Evolutionary conservation across 1,284 basidiomycete species (phyloP), one percentile per base, ranked within the genome.

Genomic region (Anthracocystis walkeri): DNA sequence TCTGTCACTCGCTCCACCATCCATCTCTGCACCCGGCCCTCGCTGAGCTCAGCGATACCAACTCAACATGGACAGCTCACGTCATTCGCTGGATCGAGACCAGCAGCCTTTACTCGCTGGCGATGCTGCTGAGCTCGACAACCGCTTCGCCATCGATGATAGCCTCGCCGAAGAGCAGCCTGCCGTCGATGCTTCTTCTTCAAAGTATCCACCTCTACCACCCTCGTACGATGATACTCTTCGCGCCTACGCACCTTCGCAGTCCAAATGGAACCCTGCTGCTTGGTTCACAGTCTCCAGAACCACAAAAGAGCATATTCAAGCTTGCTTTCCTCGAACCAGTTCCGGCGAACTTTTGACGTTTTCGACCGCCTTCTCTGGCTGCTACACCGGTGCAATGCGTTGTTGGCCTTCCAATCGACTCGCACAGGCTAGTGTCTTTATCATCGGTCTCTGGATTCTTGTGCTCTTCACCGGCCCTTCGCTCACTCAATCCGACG

Each of bases 141-240:
- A 49, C 20, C 75, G 77, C 56, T 81, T 81, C 46, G 71, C 79
- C 44, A 81, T 81, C 57, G 78, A 79, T 29, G 79, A 81, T 18
- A 62, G 64, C 16, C 52, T 71, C 7, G 71, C 64, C 3, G 65
- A 64, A 21, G 62, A 66, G 12, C 77, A 73, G 31, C 59, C 45
- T 7, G 52, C 46, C 11, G 20, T 20, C 23, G 58, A 62, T 18
- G n/a, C 59, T 11, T 55, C 57, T 20, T 68, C 77, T 20, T 38
- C 66, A 23, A 80, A 80, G 52, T 80, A 80, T 31, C 78, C 78
- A 12, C 77, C 77, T 16, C 77, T 77, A 7, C 79, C 79, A 25
- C 79, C 79, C 2, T 73, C 79, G 7, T 80, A 80, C 45, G 61
- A 69, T 23, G 79, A 80, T 42, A 73, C 79, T 11, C 69, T 73